Evolutionary conservation across 176 grass and related monocot species (phyloP).

Genomic region (Tuctoria greenei): DNA sequence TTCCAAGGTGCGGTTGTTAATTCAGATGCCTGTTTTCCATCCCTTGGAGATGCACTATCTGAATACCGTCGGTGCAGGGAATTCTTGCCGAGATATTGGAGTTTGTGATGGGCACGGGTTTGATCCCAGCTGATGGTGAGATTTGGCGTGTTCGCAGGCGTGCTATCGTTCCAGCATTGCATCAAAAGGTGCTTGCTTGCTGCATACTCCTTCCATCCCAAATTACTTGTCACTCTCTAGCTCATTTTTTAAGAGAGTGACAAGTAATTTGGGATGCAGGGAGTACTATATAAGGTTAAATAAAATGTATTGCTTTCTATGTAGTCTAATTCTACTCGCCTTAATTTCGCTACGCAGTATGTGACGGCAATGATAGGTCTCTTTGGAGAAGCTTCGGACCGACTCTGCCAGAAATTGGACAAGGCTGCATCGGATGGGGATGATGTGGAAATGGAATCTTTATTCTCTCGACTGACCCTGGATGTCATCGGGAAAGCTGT

Average conservation of each 20-base stretch:
- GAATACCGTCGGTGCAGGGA: conserved; percentile 58
- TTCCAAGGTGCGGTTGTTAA: conserved; percentile 61
- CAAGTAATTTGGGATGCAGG: too few relatives aligned
- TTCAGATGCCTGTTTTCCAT: neutral
- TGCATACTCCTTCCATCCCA: too few relatives aligned
- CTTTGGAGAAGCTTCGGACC: conserved; percentile 72
- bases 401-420: conserved; percentile 80
- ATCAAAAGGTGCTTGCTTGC: conserved; percentile 63
- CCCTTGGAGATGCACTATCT: neutral
- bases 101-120: conserved; percentile 91
- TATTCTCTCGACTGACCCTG: conserved; percentile 84
- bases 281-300: neutral
- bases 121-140: conserved; percentile 89
- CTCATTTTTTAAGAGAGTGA: too few relatives aligned
- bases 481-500: conserved; percentile 97
- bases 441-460: conserved; percentile 94
- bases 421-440: conserved; percentile 68
- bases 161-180: conserved; percentile 86
- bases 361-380: conserved; percentile 81
- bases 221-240: too few relatives aligned
- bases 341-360: conserved; percentile 49
- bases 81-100: conserved; percentile 85
- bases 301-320: neutral
- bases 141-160: conserved; percentile 90
- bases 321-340: neutral